Base-by-base conservation (phyloP, 148 eudicot genomes). In the Pouteria glomerata region DNA sequence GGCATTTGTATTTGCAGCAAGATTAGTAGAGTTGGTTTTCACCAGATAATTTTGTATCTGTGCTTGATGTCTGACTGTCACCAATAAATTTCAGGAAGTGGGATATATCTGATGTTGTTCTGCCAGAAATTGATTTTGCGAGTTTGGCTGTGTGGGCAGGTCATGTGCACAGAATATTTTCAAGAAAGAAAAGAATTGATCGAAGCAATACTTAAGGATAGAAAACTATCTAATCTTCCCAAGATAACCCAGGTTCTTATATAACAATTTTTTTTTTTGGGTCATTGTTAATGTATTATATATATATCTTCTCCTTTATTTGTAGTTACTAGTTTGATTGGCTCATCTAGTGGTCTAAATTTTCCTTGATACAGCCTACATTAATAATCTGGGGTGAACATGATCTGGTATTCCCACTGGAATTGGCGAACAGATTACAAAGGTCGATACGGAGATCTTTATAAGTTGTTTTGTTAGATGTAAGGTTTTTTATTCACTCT, bases 341-440 rank as follows among this genome's bases (percentile, higher is more conserved):
- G 12, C 19, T 69, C 47, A 0, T 29, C 55, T 57, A 64, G 74
- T n/a, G 33, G 35, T 18, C 39, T 52, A 16, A 35, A 5, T 45
- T 69, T 26, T 58, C 57, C 8, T 27, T 76, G 19, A 29, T 89
- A 83, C 79, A 94, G 96, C 84, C 88, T 3, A 89, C 96, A 12
- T 78, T 89, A 67, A 86, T 94, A 24, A 74, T 94, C 45, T 94
- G 97, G 98, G 98, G 98, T 13, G 97, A 94, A 23, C 71, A 89
- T 0, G 98, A 94, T 82, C 85, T 81, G 66, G 64, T 94, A 56
- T 94, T 94, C 75, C 98, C 98, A 12, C 19, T 87, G 19, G 97
- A 90, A 77, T 81, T 94, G 80, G 97, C 84, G 47, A 84, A 91
- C 77, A 85, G 97, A 85, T 76, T 94, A 51, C 75, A 85, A 73